These are phyloP conservation scores for Psidium friedrichsthalianum DNA, from an alignment of 345 rosid genomes.

Conservation along the genomic window DNA sequence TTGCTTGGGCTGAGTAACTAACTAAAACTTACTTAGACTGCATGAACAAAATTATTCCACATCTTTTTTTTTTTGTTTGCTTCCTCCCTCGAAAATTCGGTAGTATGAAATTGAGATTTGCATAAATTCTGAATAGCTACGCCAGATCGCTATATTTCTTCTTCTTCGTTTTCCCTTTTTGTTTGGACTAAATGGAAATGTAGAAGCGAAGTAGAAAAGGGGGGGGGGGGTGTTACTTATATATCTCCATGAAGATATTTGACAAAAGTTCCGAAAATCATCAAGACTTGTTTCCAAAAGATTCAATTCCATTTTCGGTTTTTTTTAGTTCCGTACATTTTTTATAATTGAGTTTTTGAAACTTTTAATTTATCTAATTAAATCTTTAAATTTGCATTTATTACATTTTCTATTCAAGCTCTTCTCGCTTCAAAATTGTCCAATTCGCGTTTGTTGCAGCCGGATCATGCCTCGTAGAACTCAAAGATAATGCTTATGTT, in stretches of 20 bases:
- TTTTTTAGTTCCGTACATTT: background rate
- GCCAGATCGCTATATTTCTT: background rate
- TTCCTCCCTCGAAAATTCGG: background rate
- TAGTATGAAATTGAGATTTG: background rate
- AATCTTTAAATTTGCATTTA: no score
- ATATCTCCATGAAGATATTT: background rate
- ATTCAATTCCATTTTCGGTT: background rate
- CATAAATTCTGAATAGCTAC: background rate
- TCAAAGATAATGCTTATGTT: background rate
- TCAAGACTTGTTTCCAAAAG: fast-evolving
- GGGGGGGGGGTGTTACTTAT: background rate
- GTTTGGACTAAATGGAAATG: background rate
- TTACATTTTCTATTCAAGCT: no score
- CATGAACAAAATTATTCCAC: background rate
- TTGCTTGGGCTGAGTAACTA: background rate
- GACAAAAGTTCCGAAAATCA: background rate
- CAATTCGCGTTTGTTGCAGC: background rate
- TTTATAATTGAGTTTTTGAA: background rate
- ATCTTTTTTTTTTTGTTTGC: background rate
- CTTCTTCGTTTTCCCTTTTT: background rate
- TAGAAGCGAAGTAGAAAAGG: background rate
- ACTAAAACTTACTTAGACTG: background rate
- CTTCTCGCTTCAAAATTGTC: no score
- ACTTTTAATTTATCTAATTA: background rate
- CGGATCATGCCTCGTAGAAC: background rate